phyloP scores from a whole-genome alignment of 495 filamentous ascomycete genomes.

The Letharia lupina region DNA sequence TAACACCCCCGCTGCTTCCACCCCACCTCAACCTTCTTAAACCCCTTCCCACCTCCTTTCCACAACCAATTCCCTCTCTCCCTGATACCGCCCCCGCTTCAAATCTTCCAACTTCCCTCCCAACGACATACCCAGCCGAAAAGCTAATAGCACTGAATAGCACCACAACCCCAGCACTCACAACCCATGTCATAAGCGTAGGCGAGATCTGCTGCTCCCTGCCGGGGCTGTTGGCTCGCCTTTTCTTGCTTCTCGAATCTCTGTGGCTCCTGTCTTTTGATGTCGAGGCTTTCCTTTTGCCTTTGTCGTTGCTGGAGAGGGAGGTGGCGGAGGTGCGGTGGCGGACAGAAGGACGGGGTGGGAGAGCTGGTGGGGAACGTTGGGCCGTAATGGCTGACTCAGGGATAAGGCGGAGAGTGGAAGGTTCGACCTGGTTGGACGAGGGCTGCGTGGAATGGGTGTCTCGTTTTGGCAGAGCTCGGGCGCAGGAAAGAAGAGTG shows the following conservation, averaged over 20 bases:
- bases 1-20: conserved; percentile 21
- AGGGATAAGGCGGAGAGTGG: conserved; percentile 54
- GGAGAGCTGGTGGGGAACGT: conserved; percentile 23
- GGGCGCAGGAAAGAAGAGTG: conserved; percentile 87
- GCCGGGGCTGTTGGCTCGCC: conserved; percentile 26
- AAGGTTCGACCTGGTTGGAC: conserved; percentile 34
- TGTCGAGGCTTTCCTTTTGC: conserved; percentile 43
- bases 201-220: conserved; percentile 45
- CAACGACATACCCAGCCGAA: conserved; percentile 84
- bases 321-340: conserved; percentile 23
- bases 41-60: conserved; percentile 30
- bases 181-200: conserved; percentile 81
- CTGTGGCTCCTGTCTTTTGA: conserved; percentile 42
- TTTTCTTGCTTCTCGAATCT: conserved; percentile 46
- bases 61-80: conserved; percentile 32
- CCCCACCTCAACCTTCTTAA: conserved; percentile 30
- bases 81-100: conserved; percentile 44
- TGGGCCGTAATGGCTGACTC: conserved; percentile 63
- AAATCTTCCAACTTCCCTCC: conserved; percentile 66
- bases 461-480: conserved; percentile 65
- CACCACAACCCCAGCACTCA: conserved; percentile 87
- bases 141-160: conserved; percentile 88
- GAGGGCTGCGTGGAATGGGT: conserved; percentile 26
- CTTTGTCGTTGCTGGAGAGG: conserved; percentile 33
- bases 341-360: conserved; percentile 26